Base-by-base conservation (phyloP, 495 filamentous ascomycete genomes). In the Aspergillus carlsbadensis region DNA sequence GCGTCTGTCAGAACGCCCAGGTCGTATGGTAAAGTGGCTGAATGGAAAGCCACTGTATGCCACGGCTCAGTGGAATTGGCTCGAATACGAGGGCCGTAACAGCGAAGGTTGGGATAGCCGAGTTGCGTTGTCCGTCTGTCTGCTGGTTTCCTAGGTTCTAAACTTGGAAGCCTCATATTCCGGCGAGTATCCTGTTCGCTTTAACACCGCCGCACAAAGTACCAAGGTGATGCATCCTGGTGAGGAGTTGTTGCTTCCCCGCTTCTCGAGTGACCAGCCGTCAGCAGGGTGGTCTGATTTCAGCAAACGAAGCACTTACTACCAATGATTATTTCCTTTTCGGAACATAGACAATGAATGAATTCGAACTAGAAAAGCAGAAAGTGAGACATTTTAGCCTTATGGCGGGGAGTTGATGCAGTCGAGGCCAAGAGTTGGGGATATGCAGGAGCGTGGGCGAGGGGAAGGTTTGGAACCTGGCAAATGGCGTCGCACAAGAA, bases 11-110 rank as follows among this genome's bases (percentile, higher is more conserved):
- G 20, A 14, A 13, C 10, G 18, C 15, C 2, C 10, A 6, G n/a
- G n/a, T n/a, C n/a, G 40, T 20, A 18, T 52, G n/a, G 31, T 40
- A 10, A 52, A 3, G 47, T 40, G 55, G 26, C 40, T 24, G 35
- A 46, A 15, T 45, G 21, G 13, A 48, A 41, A 48, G 56, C 56
- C 48, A 46, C 31, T 6, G 34, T 26, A 15, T 22, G 15, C 18
- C 21, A 35, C 35, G 29, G 15, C 50, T 57, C 48, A 31, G 34
- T 8, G 8, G 24, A 37, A 39, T n/a, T 8, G 55, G 40, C 46
- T 58, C 29, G 62, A 67, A 73, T 71, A 73, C 70, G 70, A 73
- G 70, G 48, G 65, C 58, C 66, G 62, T 47, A 61, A 63, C 64
- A 63, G n/a, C 13, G 37, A 14, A 31, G 21, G 10, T 17, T 36